Conservation (phyloP, 2,329 filamentous ascomycete species). For the Chalaropsis thielavioides region DNA sequence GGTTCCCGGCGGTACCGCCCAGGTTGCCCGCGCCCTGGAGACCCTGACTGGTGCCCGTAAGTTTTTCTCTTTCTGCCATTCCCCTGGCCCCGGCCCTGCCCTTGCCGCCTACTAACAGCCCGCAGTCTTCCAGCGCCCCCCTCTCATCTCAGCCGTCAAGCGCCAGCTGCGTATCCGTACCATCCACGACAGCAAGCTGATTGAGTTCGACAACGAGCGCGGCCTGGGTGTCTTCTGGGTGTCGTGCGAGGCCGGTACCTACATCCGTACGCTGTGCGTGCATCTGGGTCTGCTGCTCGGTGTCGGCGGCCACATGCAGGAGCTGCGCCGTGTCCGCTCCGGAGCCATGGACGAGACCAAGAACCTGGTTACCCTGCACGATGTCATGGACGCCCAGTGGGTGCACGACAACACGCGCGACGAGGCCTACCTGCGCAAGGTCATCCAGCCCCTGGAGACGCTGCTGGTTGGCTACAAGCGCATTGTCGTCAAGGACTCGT, state of each 20-base stretch:
- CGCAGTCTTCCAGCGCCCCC: conserved; percentile 55
- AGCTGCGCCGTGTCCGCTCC: conserved; percentile 81
- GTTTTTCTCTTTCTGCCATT: not conserved
- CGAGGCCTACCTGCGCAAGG: conserved; percentile 78
- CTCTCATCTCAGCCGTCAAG: conserved; percentile 97
- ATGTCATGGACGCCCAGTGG: conserved; percentile 85
- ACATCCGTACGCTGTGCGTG: conserved; percentile 95
- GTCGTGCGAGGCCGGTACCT: conserved; percentile 90
- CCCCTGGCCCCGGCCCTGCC: not conserved
- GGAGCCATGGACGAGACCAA: conserved; percentile 90
- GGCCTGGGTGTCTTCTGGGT: conserved; percentile 99
- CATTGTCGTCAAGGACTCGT: conserved; percentile 75
- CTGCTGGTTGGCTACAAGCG: conserved; percentile 89
- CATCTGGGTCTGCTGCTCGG: conserved; percentile 65
- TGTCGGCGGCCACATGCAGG: conserved; percentile 96
- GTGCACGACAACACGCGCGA: conserved; percentile 89
- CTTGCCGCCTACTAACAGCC: not conserved
- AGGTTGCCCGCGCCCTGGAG: conserved; percentile 87
- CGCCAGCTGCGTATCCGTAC: conserved; percentile 95
- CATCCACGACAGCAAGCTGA: conserved; percentile 90
- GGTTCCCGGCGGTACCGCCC: conserved; percentile 79
- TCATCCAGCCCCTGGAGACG: conserved; percentile 86
- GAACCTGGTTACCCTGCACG: conserved; percentile 79
- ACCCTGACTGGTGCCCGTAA: conserved; percentile 72
- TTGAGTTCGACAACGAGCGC: conserved; percentile 96